Evolutionary conservation across 2,329 filamentous ascomycete genomes (phyloP).

Genomic region (Cordyceps militaris): DNA sequence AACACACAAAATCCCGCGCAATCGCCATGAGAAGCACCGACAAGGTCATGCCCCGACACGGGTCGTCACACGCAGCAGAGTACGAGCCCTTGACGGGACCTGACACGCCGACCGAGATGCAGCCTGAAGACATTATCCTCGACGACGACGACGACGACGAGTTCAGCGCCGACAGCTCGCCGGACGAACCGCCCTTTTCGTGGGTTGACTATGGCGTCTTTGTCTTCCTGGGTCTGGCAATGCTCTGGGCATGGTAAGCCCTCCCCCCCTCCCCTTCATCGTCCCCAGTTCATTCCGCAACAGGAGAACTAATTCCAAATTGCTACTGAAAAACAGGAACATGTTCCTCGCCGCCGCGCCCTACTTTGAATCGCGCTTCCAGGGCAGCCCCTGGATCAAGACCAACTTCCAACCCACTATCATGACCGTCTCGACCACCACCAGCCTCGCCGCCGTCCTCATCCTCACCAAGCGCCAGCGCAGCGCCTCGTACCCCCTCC

Average conservation of each 20-base stretch:
- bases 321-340: constrained; percentile 58
- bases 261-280: not conserved
- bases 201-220: constrained; percentile 85
- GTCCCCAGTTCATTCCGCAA: not conserved
- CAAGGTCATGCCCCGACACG: constrained; percentile 6
- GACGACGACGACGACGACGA: constrained; percentile 30
- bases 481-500: constrained; percentile 77
- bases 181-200: constrained; percentile 53
- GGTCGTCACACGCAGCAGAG: constrained; percentile 11
- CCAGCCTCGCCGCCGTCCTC: constrained; percentile 70
- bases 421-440: constrained; percentile 75
- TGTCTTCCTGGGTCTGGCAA: constrained; percentile 75
- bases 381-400: constrained; percentile 60
- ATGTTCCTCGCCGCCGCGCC: constrained; percentile 95
- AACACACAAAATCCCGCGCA: constrained; percentile 1
- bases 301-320: not conserved
- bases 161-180: not conserved
- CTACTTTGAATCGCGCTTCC: constrained; percentile 83
- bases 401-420: constrained; percentile 86
- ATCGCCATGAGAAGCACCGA: constrained; percentile 10
- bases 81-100: constrained; percentile 11
- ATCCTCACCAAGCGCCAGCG: constrained; percentile 74
- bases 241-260: constrained; percentile 92
- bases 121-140: not conserved
- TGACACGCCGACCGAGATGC: constrained; percentile 10